Evolutionary conservation across 345 rosid species (phyloP), one percentile per base, ranked within the genome.

Genomic region (Hibiscus syriacus): DNA sequence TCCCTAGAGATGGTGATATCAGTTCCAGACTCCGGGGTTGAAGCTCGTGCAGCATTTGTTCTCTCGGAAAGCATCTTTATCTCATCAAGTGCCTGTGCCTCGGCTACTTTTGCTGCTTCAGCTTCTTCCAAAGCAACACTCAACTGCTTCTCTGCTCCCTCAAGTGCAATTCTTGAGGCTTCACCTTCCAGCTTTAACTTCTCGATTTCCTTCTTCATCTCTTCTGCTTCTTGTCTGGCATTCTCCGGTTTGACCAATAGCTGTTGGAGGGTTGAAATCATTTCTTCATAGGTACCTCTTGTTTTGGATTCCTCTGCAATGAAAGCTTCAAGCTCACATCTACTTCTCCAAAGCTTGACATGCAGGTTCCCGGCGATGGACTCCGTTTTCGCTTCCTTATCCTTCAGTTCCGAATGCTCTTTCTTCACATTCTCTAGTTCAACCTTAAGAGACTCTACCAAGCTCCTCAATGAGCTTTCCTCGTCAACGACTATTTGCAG

Each of bases 321-420:
- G 70, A 82, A 87, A 38, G 78, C 79, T 78, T 90, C 94, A 53
- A 90, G 87, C 84, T 90, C 96, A 66, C 81, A 79, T 80, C 85
- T 90, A 49, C 84, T 80, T 80, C 75, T 90, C 29, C 80, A 79
- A 68, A 93, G 95, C 80, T 86, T 84, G 46, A 85, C 78, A 62
- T 93, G 88, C 75, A 93, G 80, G 78, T 86, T 84, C 67, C 92
- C 99, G 69, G 91, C 90, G 68, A 83, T 50, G 12, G 91, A 76
- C 77, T 93, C 97, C 6, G 90, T 87, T 79, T 89, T 96, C 12
- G 90, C 85, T 75, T 93, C 97, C 80, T 85, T 86, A 53, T 83
- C 85, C 80, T 77, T 87, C 79, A 85, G 82, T 75, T 86, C 95
- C 20, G 77, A 27, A 63, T 83, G 87, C 71, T 89, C 90, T 60